These are phyloP conservation scores for Apiotrichum mycotoxinovorans DNA, from an alignment of 1,284 basidiomycete genomes.

Conservation along the genomic window DNA sequence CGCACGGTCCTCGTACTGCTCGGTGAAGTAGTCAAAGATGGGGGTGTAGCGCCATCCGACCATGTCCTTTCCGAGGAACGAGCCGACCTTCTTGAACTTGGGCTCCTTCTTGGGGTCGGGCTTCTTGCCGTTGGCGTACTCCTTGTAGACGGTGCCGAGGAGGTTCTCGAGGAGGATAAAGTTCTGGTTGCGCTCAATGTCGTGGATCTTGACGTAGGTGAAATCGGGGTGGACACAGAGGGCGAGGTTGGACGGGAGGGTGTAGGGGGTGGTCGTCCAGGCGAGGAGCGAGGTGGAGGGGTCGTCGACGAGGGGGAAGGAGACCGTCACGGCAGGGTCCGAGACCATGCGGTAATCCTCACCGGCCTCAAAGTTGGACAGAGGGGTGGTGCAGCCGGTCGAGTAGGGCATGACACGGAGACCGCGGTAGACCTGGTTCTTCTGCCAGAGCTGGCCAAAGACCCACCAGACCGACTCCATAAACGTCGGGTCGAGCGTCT, in stretches of 20 bases:
- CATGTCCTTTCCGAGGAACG: slow-evolving; percentile 86
- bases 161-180: slow-evolving; percentile 91
- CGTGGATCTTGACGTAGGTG: slow-evolving; percentile 96
- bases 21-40: slow-evolving; percentile 93
- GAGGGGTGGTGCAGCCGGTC: slow-evolving; percentile 89
- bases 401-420: slow-evolving; percentile 98
- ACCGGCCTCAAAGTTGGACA: slow-evolving; percentile 98
- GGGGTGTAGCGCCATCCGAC: slow-evolving; percentile 96
- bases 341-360: slow-evolving; percentile 88
- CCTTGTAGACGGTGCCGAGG: slow-evolving; percentile 89
- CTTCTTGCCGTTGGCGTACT: slow-evolving; percentile 58
- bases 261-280: slow-evolving; percentile 99
- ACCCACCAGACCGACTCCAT: slow-evolving; percentile 99
- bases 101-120: slow-evolving; percentile 70
- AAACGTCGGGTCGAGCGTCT: slow-evolving; percentile 87
- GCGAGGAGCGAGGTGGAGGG: slow-evolving; percentile 86
- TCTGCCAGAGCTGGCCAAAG: slow-evolving; percentile 89
- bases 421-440: slow-evolving; percentile 91
- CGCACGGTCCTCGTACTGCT: slow-evolving; percentile 86
- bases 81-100: slow-evolving; percentile 86
- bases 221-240: slow-evolving; percentile 95
- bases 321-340: slow-evolving; percentile 92
- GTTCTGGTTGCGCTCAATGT: slow-evolving; percentile 79
- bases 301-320: slow-evolving; percentile 91
- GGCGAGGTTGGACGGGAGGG: slow-evolving; percentile 89